phyloP scores from a whole-genome alignment of 2,329 filamentous ascomycete species.

The Periconia sp. region DNA sequence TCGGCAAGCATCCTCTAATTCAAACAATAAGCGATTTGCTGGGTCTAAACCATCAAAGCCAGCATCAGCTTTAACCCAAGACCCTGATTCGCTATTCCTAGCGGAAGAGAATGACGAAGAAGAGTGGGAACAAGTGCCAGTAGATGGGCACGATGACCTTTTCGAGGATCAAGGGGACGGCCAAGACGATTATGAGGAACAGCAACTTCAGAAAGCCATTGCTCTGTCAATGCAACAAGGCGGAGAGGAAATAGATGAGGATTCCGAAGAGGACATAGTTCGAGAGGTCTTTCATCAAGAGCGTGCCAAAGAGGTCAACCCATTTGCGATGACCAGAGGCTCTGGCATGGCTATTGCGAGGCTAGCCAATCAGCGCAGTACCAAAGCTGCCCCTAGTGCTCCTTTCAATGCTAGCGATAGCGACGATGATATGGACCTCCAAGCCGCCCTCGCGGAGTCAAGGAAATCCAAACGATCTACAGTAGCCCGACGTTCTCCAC shows the following conservation, averaged over 20 bases:
- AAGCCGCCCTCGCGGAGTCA: conserved; percentile 72
- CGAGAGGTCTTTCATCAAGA: conserved; percentile 50
- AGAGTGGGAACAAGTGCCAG: conserved; percentile 45
- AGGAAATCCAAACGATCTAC: conserved; percentile 53
- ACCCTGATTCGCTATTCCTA: conserved; percentile 60
- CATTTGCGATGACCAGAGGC: conserved; percentile 45
- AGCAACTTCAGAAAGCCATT: conserved; percentile 79
- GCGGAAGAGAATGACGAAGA: conserved; percentile 45
- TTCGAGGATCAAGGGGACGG: conserved; percentile 54
- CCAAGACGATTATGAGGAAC: conserved; percentile 63
- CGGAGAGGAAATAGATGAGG: conserved; percentile 54
- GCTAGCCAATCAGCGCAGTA: conserved; percentile 73
- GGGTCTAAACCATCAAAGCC: conserved; percentile 18
- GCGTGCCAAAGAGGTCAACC: conserved; percentile 46
- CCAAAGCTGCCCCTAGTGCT: conserved; percentile 47
- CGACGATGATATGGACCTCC: conserved; percentile 76
- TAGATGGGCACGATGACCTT: conserved; percentile 57
- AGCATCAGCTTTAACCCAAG: conserved; percentile 28
- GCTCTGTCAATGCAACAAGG: conserved; percentile 74
- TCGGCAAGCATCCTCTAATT: conserved; percentile 52
- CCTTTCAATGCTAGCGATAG: conserved; percentile 51
- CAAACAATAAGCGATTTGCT: conserved; percentile 29
- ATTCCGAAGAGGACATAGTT: conserved; percentile 45
- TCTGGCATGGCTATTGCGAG: conserved; percentile 66
- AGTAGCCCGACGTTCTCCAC: conserved; percentile 32